phyloP scores from a whole-genome alignment of 208 protist genomes.

The Trypanosoma caninum region DNA sequence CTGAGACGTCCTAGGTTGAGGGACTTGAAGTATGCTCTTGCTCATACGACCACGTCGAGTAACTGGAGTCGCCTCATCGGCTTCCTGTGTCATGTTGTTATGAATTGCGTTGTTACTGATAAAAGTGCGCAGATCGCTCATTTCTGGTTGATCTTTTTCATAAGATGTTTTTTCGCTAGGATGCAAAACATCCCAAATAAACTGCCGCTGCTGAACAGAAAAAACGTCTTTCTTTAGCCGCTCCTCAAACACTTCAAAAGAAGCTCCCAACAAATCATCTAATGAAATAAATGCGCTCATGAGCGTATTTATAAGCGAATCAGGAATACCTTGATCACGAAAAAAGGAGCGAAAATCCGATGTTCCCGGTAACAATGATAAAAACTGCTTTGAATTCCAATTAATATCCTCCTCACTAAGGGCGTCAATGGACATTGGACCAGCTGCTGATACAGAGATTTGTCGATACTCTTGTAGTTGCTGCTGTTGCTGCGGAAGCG shows the following conservation, averaged over 20 bases:
- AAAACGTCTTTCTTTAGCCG: constrained; percentile 12
- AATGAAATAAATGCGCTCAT: constrained; percentile 8
- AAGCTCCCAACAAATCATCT: constrained; percentile 10
- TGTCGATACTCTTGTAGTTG: constrained; percentile 17
- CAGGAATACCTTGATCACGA: constrained; percentile 10
- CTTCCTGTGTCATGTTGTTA: constrained; percentile 23
- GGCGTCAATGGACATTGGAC: constrained; percentile 30
- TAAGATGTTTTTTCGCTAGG: constrained; percentile 8
- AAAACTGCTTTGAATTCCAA: constrained; percentile 9
- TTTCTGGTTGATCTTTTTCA: constrained; percentile 19
- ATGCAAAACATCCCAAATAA: constrained; percentile 20
- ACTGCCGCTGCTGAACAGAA: not conserved
- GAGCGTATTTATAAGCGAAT: constrained; percentile 12
- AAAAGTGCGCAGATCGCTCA: constrained; percentile 29
- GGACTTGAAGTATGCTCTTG: constrained; percentile 37
- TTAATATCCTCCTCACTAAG: constrained; percentile 28
- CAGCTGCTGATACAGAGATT: constrained; percentile 7
- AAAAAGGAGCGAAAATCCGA: constrained; percentile 19
- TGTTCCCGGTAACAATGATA: not conserved
- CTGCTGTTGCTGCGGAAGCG: constrained; percentile 11
- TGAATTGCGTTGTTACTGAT: constrained; percentile 32
- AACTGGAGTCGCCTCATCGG: constrained; percentile 15
- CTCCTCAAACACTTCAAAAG: constrained; percentile 16
- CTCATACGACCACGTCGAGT: constrained; percentile 6
- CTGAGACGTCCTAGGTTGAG: constrained; percentile 60